Base-by-base conservation (phyloP, 1,139 yeast genomes). In the Kurtzmaniella natalensis region DNA sequence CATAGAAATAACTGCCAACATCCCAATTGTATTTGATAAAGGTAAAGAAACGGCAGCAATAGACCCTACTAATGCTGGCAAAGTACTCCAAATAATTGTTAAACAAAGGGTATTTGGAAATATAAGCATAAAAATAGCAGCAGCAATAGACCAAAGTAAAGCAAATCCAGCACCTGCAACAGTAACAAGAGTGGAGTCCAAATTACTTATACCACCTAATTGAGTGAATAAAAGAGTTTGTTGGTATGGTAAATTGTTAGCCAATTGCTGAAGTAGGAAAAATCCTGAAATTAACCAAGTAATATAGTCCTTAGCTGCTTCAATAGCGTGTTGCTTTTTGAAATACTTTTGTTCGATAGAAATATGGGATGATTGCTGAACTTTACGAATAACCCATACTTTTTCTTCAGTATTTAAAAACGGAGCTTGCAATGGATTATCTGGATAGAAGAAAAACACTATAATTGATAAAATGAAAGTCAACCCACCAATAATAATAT, bases 121-220 rank as follows among this genome's bases (percentile, higher is more conserved):
- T 18, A 43, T 31, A 3, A 43, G 33, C 37, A 64, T 42, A 29
- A 57, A 41, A 10, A 50, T 34, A 21, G 57, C 46, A 3, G 70
- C 64, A 14, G 59, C 43, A 18, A 60, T 30, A 15, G 61, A 48
- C 51, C 64, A 60, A 3, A 55, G 40, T 4, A 57, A 53, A 1
- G 70, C 60, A 39, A 60, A 71, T 0, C 75, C 71, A 31, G 73
- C 70, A 27, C 70, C 61, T 1, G 76, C 78, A 32, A 72, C 76
- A 4, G 78, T 64, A 4, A 75, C 76, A 24, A 75, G 50, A 1
- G 77, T 71, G 1, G 79, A 65, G 33, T 62, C 64, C 35, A 74
- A 54, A 42, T 59, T 64, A 16, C 61, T 48, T 24, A 71, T 53
- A 3, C 54, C 64, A 32, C 74, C 74, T 48, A 69, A 56, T 28